phyloP scores from a whole-genome alignment of 1,284 basidiomycete genomes.

The Sanghuangporus weigelae region DNA sequence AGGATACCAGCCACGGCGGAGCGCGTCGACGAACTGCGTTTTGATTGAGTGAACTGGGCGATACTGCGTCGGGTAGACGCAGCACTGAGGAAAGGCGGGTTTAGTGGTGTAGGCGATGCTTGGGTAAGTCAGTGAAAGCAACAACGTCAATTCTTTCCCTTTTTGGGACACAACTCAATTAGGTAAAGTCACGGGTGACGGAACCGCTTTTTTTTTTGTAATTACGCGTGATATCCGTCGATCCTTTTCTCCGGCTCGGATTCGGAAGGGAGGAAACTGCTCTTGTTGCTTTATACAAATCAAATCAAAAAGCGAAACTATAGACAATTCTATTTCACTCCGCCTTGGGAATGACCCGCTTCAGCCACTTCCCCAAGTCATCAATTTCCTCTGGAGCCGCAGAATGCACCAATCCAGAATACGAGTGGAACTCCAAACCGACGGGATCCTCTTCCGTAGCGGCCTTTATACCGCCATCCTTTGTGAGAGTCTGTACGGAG shows the following conservation, averaged over 20 bases:
- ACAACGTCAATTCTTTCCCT: background rate
- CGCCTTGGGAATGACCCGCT: constrained; percentile 38
- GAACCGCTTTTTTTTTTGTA: too few species aligned
- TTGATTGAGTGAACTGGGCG: background rate
- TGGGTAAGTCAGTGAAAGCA: constrained; percentile 7
- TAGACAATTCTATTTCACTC: background rate
- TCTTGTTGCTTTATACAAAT: background rate
- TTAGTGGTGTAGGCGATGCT: background rate
- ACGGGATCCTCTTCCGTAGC: constrained; percentile 25
- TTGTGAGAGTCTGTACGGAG: constrained; percentile 49
- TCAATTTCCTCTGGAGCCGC: constrained; percentile 57
- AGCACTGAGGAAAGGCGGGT: background rate
- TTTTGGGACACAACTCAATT: background rate
- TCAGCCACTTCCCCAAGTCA: constrained; percentile 60
- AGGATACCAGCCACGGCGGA: background rate
- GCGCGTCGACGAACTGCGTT: background rate
- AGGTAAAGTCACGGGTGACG: background rate
- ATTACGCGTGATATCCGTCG: background rate
- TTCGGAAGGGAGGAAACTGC: background rate
- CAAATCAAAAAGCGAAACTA: too few species aligned
- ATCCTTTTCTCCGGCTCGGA: background rate
- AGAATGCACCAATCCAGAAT: constrained; percentile 59
- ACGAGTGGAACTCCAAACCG: constrained; percentile 58
- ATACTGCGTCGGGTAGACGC: background rate
- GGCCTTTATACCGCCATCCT: constrained; percentile 40